Evolutionary conservation across 805 yeast species (phyloP), one percentile per base, ranked within the genome.

Genomic region (Metschnikowia similis): DNA sequence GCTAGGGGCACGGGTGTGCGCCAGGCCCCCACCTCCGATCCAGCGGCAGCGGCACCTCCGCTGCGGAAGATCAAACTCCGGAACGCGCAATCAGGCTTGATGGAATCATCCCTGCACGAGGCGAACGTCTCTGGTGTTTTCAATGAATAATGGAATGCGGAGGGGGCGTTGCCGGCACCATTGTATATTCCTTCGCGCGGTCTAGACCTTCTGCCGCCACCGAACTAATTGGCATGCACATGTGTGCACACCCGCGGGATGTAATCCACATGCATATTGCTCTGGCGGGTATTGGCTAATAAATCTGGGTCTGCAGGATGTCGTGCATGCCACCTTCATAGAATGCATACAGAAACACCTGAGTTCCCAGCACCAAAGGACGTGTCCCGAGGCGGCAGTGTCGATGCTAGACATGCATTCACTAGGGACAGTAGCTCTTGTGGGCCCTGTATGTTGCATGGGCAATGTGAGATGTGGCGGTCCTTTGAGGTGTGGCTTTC

Each of bases 181-280:
- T 17, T 31, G 16, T 31, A 17, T 13, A 11, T 16, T 13, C 16
- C 45, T 35, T 21, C n/a, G 21, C 17, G 31, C 37, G 45, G 45
- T 41, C 45, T 41, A 41, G 45, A 31, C 45, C 45, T 14, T 41
- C 34, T 41, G 30, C 6, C 16, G 37, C 28, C 37, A n/a, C 21
- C 26, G n/a, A 21, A 31, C 45, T 21, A 41, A 17, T 21, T 30
- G 21, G 35, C 17, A 41, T 30, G 35, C 11, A 30, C 36, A 41
- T 30, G 44, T 13, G 11, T 41, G 44, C 35, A 13, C 14, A 34
- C 13, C 41, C 30, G 31, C 21, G 21, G 21, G 3, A 21, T 17
- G 21, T 3, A 17, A 17, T 21, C 35, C 44, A 30, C n/a, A 31
- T 9, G 17, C n/a, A 8, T 10, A 27, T 35, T 17, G 6, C 9